These are phyloP conservation scores for Pestalotiopsis sp. DNA, from an alignment of 2,329 filamentous ascomycete species.

Conservation along the genomic window DNA sequence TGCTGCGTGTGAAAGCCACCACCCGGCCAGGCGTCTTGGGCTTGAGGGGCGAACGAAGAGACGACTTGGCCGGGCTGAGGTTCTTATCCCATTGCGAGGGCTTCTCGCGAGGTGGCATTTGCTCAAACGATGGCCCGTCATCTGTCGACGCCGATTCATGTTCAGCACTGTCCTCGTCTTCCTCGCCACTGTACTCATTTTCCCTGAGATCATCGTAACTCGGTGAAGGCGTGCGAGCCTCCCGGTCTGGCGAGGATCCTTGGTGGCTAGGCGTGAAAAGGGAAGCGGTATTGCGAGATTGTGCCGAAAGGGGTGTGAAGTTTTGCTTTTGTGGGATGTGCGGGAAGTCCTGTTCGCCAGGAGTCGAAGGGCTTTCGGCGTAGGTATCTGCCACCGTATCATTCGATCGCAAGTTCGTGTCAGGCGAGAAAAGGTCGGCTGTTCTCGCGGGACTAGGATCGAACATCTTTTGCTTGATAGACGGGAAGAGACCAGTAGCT, in stretches of 20 bases:
- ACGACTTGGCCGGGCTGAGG: constrained; percentile 61
- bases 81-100: constrained; percentile 52
- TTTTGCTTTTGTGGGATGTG: constrained; percentile 50
- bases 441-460: constrained; percentile 33
- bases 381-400: constrained; percentile 30
- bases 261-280: constrained; percentile 39
- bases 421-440: constrained; percentile 40
- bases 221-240: constrained; percentile 10
- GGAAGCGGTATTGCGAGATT: constrained; percentile 30
- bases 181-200: constrained; percentile 1
- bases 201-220: constrained; percentile 1
- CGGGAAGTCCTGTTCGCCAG: constrained; percentile 35
- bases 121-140: constrained; percentile 39
- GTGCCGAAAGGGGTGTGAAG: constrained; percentile 47
- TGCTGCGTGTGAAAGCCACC: constrained; percentile 59
- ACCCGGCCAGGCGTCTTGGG: constrained; percentile 60
- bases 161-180: constrained; percentile 20
- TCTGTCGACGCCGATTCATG: constrained; percentile 38
- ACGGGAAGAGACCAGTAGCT: constrained; percentile 33
- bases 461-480: constrained; percentile 37
- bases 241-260: constrained; percentile 13
- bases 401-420: constrained; percentile 22
- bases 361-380: constrained; percentile 29
- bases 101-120: constrained; percentile 42
- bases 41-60: constrained; percentile 59